A percentile compares a stretch with the other conserved stretches of the same genome.
Conservation (phyloP, 179 eudicot genomes). For the Camellia oleifera region DNA sequence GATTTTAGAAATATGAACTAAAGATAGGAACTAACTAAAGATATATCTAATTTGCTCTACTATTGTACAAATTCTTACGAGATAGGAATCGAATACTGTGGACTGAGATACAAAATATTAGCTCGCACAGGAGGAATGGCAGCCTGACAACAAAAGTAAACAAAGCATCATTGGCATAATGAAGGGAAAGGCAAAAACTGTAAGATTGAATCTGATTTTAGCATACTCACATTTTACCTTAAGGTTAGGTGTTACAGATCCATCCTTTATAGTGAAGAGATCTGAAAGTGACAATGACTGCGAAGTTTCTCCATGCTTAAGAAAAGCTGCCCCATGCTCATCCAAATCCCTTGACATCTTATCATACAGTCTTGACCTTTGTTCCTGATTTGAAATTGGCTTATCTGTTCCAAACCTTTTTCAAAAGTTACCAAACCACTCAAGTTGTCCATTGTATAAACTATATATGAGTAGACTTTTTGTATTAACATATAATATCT, state of each 20-base stretch:
- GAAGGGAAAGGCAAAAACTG: background rate
- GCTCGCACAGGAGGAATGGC: slow-evolving; percentile 94
- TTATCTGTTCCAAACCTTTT: slow-evolving; percentile 29
- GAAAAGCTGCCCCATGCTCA: slow-evolving; percentile 77
- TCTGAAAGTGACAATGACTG: slow-evolving; percentile 87
- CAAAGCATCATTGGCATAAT: background rate
- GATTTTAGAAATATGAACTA: too few relatives aligned
- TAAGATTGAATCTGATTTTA: background rate
- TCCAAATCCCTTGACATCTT: slow-evolving; percentile 78
- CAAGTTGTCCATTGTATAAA: background rate
- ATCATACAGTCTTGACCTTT: slow-evolving; percentile 60
- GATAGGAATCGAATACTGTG: slow-evolving; percentile 66
- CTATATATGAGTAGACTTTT: background rate
- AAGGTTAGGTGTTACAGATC: slow-evolving; percentile 60
- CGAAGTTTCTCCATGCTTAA: slow-evolving; percentile 81
- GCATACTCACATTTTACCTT: slow-evolving; percentile 49
- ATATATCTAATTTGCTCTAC: too few relatives aligned
- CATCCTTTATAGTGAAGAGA: slow-evolving; percentile 61
- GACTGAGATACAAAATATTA: slow-evolving; percentile 70
- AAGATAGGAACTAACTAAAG: too few relatives aligned
- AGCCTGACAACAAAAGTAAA: slow-evolving; percentile 45
- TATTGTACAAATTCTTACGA: slow-evolving; percentile 44
- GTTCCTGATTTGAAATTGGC: slow-evolving; percentile 43
- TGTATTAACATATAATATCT: background rate
- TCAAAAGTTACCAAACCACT: slow-evolving; percentile 8